A percentile compares a stretch with the other conserved stretches of the same genome.
These are phyloP conservation scores for Heliamphora exappendiculata DNA, from an alignment of 148 eudicot species.

Conservation along the genomic window DNA sequence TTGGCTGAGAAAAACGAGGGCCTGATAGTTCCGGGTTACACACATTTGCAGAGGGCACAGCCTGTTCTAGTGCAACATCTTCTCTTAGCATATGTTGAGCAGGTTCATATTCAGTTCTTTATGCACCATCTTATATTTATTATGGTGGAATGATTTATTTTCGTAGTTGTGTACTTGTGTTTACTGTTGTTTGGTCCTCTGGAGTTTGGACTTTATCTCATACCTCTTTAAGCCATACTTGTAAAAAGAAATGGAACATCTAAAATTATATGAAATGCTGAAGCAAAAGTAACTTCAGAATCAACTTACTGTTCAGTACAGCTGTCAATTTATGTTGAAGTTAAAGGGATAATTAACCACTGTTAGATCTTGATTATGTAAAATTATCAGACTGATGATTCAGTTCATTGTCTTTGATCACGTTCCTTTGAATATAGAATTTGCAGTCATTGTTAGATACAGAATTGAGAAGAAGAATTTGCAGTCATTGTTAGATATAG, in stretches of 20 bases:
- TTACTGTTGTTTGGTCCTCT: not conserved
- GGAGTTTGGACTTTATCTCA: not conserved
- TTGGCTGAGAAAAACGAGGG: conserved; percentile 80
- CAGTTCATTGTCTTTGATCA: not conserved
- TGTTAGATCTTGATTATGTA: not conserved
- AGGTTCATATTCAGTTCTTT: conserved; percentile 40
- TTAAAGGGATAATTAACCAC: not conserved
- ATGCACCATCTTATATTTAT: not conserved
- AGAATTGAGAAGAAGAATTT: too few relatives aligned
- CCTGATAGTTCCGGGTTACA: conserved; percentile 92
- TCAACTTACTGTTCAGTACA: not conserved
- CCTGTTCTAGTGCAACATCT: conserved; percentile 88
- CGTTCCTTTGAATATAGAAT: not conserved
- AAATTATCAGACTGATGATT: not conserved
- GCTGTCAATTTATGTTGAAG: not conserved
- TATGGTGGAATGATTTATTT: not conserved
- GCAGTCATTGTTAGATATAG: too few relatives aligned
- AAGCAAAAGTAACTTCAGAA: not conserved
- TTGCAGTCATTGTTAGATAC: not conserved
- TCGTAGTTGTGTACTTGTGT: not conserved
- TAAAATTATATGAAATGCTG: too few relatives aligned
- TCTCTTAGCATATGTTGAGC: conserved; percentile 90
- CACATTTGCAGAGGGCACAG: conserved; percentile 96
- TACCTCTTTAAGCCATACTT: not conserved
- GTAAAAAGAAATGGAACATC: too few relatives aligned